Base-by-base conservation (phyloP, 441 rosid genomes). In the Oxalis stricta region DNA sequence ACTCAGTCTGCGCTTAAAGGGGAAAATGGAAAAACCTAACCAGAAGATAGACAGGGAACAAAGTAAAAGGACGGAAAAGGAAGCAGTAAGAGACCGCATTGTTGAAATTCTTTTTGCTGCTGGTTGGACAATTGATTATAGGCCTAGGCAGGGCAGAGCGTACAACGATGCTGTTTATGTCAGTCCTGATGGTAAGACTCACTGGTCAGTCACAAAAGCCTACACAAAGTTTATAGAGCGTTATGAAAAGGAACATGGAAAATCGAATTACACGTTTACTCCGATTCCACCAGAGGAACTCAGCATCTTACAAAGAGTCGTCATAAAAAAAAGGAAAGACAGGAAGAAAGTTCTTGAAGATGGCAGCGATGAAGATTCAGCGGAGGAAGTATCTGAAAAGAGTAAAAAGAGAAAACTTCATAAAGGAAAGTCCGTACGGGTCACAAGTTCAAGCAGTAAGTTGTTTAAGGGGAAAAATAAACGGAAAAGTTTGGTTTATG, bases 151-250 rank as follows among this genome's bases (percentile, higher is more conserved):
- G 38, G 74, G 77, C 41, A 83, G 46, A 48, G 53, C 26, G 18
- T 91, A 86, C 56, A 31, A 28, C 2, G 96, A 81, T 72, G 82
- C 99, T 33, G 96, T 91, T 28, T 91, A 91, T 73, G 82, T 91
- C 45, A 91, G 78, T 72, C 95, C 93, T 41, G 70, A 75, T 53
- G 95, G 96, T 38, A 81, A 60, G 60, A 80, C 96, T 56, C 93
- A 86, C 65, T 91, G 99, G 99, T 91, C 99, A 34, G 66, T 83
- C 56, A 91, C 99, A 38, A 56, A 66, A 68, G 99, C 99, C 18
- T 91, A 91, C 70, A 71, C 63, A 20, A 50, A 59, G 51, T 84
- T 86, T 30, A 81, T 73, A 71, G 19, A 34, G 30, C 63, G 72
- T 28, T 59, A 61, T 65, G 85, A 86, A 68, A 48, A 50, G 19